Conservation (phyloP, 306 rosid species). For the Citrullus amarus region DNA sequence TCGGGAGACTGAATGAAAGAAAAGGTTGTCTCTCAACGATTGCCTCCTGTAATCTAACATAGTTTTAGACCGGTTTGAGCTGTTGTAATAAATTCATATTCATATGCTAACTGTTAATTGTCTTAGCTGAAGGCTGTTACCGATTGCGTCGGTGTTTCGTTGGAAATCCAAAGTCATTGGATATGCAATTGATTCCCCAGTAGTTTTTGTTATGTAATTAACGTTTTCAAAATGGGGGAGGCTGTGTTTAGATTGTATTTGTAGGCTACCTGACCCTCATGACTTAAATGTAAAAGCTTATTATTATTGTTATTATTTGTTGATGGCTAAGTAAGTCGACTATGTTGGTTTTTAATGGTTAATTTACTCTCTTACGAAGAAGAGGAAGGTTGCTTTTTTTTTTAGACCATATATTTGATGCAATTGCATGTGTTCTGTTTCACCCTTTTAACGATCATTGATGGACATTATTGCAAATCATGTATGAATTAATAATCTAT, state of each 20-base stretch:
- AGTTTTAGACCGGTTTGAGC: slow-evolving; percentile 10
- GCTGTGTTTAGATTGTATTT: not conserved
- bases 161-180: not conserved
- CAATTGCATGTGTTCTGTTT: not conserved
- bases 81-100: not conserved
- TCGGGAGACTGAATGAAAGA: slow-evolving; percentile 18
- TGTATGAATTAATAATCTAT: too few relatives aligned
- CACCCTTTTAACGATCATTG: not conserved
- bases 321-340: too few relatives aligned
- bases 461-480: too few relatives aligned
- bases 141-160: not conserved
- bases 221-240: not conserved
- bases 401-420: not conserved
- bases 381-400: not conserved
- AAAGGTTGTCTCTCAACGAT: slow-evolving; percentile 1
- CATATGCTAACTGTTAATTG: not conserved
- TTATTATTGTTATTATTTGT: not conserved
- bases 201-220: slow-evolving; percentile 1
- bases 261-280: not conserved
- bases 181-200: not conserved
- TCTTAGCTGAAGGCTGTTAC: not conserved
- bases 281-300: not conserved
- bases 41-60: slow-evolving; percentile 9
- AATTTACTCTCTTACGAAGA: not conserved
- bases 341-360: too few relatives aligned